Conservation (phyloP, 352 stramenopile species). For the Pythium diclinum region DNA sequence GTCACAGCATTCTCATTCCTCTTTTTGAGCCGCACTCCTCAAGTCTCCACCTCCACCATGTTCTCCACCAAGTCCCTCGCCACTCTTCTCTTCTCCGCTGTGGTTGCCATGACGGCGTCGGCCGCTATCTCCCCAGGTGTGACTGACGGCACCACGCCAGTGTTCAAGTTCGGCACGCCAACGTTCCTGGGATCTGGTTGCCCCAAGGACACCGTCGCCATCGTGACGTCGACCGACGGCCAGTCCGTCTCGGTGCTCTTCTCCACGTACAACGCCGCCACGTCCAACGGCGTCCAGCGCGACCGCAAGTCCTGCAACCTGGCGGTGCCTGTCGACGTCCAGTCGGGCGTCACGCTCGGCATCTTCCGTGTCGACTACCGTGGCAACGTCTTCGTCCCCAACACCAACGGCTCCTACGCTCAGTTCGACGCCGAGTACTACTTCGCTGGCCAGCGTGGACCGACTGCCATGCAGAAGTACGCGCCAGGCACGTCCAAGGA, state of each 20-base stretch:
- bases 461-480: slow-evolving; percentile 33
- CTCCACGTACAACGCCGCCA: slow-evolving; percentile 32
- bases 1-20: neutral
- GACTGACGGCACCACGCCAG: neutral
- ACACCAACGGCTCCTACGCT: slow-evolving; percentile 30
- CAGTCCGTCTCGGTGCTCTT: slow-evolving; percentile 39
- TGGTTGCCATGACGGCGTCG: neutral
- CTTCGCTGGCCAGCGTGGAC: slow-evolving; percentile 45
- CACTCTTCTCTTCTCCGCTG: neutral
- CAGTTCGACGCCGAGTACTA: slow-evolving; percentile 60
- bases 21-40: neutral
- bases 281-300: slow-evolving; percentile 28
- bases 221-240: slow-evolving; percentile 28
- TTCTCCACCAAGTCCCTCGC: neutral
- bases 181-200: slow-evolving; percentile 36
- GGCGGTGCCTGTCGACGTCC: slow-evolving; percentile 39
- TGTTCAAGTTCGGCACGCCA: slow-evolving; percentile 25
- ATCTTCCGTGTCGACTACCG: slow-evolving; percentile 49
- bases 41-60: neutral
- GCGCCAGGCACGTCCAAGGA: slow-evolving; percentile 32
- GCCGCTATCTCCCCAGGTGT: neutral
- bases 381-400: slow-evolving; percentile 40
- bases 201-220: slow-evolving; percentile 28
- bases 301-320: slow-evolving; percentile 42
- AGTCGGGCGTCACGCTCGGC: slow-evolving; percentile 25